Conservation (phyloP, 78 protist species). For the Polysphondylium violaceum region DNA sequence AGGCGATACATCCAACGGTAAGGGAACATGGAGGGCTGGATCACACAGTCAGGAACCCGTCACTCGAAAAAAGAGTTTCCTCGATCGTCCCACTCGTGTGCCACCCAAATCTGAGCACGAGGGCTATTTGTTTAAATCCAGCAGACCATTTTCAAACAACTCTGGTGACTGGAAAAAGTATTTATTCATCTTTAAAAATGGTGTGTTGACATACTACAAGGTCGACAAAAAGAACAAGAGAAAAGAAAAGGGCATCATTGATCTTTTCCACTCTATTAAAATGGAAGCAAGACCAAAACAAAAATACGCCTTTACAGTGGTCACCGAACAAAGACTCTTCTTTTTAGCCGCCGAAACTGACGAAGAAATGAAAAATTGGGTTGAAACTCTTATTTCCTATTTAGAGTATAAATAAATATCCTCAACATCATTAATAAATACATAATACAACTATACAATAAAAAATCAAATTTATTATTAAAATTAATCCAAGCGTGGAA, state of each 20-base stretch:
- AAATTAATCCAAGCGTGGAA: no score
- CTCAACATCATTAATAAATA: no score
- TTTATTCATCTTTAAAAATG: constrained; percentile 46
- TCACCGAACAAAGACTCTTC: constrained; percentile 48
- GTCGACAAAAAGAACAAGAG: constrained; percentile 19
- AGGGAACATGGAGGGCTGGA: constrained; percentile 52
- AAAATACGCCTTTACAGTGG: constrained; percentile 47
- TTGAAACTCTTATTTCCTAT: constrained; percentile 3
- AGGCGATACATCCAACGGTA: constrained; percentile 19
- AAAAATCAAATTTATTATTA: no score
- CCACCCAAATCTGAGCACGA: constrained; percentile 48
- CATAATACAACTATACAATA: no score
- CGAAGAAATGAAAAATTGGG: constrained; percentile 39
- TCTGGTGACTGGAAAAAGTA: constrained; percentile 67
- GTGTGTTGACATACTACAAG: constrained; percentile 38
- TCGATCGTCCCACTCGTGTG: constrained; percentile 18
- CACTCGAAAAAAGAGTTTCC: constrained; percentile 14
- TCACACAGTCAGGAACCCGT: neutral
- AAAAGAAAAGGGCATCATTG: constrained; percentile 64
- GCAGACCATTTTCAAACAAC: constrained; percentile 35
- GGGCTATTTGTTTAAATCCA: constrained; percentile 38
- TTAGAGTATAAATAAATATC: no score
- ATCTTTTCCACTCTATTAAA: constrained; percentile 26
- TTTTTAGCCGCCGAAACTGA: constrained; percentile 54
- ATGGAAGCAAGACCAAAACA: constrained; percentile 55